Conservation (phyloP, 352 stramenopile genomes). For the Pythium vanterpoolii region DNA sequence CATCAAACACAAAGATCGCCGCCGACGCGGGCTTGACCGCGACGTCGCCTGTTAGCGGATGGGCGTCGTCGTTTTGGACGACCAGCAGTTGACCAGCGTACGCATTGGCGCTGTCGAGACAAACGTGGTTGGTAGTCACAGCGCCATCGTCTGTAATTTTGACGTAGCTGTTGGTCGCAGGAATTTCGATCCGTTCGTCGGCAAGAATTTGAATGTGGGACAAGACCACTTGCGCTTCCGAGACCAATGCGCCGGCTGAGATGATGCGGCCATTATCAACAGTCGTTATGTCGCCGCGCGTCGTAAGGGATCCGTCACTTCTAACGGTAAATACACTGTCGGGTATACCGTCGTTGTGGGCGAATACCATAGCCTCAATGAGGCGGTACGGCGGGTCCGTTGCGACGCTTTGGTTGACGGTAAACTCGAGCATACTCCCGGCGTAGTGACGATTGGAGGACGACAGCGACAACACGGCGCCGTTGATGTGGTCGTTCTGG, state of each 20-base stretch:
- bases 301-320: slow-evolving; percentile 42
- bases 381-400: slow-evolving; percentile 40
- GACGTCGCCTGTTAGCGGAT: slow-evolving; percentile 44
- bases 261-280: slow-evolving; percentile 41
- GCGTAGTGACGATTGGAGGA: slow-evolving; percentile 52
- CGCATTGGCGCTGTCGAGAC: slow-evolving; percentile 40
- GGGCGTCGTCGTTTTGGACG: slow-evolving; percentile 72
- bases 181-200: slow-evolving; percentile 37
- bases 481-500: slow-evolving; percentile 42
- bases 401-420: slow-evolving; percentile 26
- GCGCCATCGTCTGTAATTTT: slow-evolving; percentile 55
- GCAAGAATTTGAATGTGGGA: slow-evolving; percentile 39
- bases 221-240: slow-evolving; percentile 51
- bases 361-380: slow-evolving; percentile 30
- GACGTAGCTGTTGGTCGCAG: slow-evolving; percentile 66
- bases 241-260: slow-evolving; percentile 48
- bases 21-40: slow-evolving; percentile 44
- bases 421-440: slow-evolving; percentile 50
- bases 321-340: slow-evolving; percentile 41
- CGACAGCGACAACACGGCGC: slow-evolving; percentile 34
- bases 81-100: slow-evolving; percentile 63
- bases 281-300: slow-evolving; percentile 47
- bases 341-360: slow-evolving; percentile 2
- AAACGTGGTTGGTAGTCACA: slow-evolving; percentile 26
- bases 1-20: slow-evolving; percentile 74